Percentiles rank a stretch among this genome's conserved stretches.
These are phyloP conservation scores for Flaveria brownii DNA, from an alignment of 129 eudicot genomes.

Conservation along the genomic window DNA sequence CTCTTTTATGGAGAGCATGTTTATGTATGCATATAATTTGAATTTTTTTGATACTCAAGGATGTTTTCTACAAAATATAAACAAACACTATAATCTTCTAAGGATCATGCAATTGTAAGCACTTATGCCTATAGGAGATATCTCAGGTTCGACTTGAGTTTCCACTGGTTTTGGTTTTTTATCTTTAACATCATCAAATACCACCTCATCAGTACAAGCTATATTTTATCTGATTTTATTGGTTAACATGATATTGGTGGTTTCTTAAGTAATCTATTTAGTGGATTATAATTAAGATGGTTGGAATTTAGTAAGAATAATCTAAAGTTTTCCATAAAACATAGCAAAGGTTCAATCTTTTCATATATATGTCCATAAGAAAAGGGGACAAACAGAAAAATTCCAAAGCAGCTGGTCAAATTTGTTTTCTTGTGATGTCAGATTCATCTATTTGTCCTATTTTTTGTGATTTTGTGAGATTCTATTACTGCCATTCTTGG, in stretches of 20 bases:
- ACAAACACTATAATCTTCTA: not conserved
- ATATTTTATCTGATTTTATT: too few species aligned
- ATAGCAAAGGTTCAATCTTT: constrained; percentile 15
- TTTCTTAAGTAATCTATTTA: too few species aligned
- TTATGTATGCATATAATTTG: not conserved
- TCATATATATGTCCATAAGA: constrained; percentile 13
- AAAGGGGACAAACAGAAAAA: constrained; percentile 27
- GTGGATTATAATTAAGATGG: not conserved
- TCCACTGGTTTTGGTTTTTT: too few species aligned
- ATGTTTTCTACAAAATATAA: not conserved
- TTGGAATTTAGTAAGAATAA: not conserved
- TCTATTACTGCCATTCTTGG: not conserved
- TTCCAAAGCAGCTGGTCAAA: constrained; percentile 38
- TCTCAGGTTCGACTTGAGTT: too few species aligned
- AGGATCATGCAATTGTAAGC: too few species aligned
- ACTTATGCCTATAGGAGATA: too few species aligned
- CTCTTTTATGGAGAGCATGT: not conserved
- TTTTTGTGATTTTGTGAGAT: constrained; percentile 23
- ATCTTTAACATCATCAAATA: too few species aligned
- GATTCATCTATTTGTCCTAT: constrained; percentile 24
- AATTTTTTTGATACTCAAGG: not conserved
- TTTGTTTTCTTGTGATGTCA: constrained; percentile 38
- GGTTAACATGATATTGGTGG: too few species aligned
- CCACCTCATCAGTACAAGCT: too few species aligned
- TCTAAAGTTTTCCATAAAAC: not conserved